Evolutionary conservation across 192 early-diverging fungal species (phyloP), one percentile per base, ranked within the genome.

Genomic region (Backusella macrospora): DNA sequence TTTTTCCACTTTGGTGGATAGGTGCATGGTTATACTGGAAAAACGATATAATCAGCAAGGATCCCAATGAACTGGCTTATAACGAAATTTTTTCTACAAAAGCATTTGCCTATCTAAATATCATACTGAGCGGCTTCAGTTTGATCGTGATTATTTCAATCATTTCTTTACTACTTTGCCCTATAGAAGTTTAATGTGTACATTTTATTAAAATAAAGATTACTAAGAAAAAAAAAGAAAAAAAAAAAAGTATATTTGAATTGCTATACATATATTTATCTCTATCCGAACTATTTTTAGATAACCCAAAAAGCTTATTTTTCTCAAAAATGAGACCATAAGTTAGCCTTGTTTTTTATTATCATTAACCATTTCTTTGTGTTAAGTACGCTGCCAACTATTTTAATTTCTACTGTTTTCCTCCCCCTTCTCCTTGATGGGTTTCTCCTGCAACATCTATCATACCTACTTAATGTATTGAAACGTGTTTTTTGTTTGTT

Each of bases 1-100:
- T 59, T 23, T 59, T 59, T 59, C 52, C 52, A 59, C 52, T 59
- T 59, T 59, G 52, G 52, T 59, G 52, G 52, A 26, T 59, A 59
- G 52, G 52, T 59, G 52, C 52, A 59, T 59, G 52, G 52, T 10
- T 59, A 23, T 59, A 59, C 52, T 59, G 52, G 52, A 59, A 59
- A 59, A 59, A 59, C 52, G 52, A 59, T 59, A 59, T 59, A 3
- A 26, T 59, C 23, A 21, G 52, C 52, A 59, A 59, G 52, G 26
- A 59, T 59, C 52, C 52, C 26, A 23, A 59, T 59, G 52, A 59
- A 4, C 52, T 23, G 26, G 52, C 52, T 59, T 59, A 59, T 59
- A 59, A 59, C 52, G 52, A 59, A 59, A 59, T 59, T 59, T 59
- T 59, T 23, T 59, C 52, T 18, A 59, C 13, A 59, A 59, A 59